Base-by-base conservation (phyloP, 805 yeast species). In the Zygoascus biomembranicola region DNA sequence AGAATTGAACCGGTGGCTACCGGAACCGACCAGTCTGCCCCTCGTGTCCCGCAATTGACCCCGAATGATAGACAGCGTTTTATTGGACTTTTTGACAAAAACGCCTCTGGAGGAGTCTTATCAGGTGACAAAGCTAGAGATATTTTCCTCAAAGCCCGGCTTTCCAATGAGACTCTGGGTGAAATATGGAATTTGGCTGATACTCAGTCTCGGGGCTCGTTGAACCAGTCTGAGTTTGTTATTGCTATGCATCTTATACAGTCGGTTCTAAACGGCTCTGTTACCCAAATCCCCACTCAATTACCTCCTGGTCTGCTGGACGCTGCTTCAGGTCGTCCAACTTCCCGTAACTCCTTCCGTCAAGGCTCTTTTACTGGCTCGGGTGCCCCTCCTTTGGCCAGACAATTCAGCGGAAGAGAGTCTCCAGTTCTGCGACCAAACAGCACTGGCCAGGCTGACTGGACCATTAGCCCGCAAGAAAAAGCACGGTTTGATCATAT, bases 161-260 rank as follows among this genome's bases (percentile, higher is more conserved):
- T 94, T 53, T 89, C 96, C 28, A 85, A 84, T 37, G 78, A 79
- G 26, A 77, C 82, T 1, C 74, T 94, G 57, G 96, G 95, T 54
- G 85, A 84, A 65, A 84, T 94, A 55, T 94, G 99, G 99, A 78
- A 78, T 52, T 74, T 92, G 54, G 94, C 87, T 45, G 99, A 94
- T 66, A 80, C 82, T 56, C 77, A 78, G 52, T 82, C 82, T 60
- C 70, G 78, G 1, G 99, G 99, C 5, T 74, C 79, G 53, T 78
- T 94, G 61, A 76, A 79, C 53, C 79, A 82, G 64, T 77, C 82
- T 14, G 90, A 88, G 66, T 94, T 94, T 62, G 80, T 88, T 46
- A 79, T 92, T 62, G 97, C 98, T 8, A 92, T 94, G 99, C 95
- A 87, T 69, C 76, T 94, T 65, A 88, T 94, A 58, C 97, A 92